Evolutionary conservation across 1,284 basidiomycete species (phyloP), one percentile per base, ranked within the genome.

Genomic region (Ustilago hordei): DNA sequence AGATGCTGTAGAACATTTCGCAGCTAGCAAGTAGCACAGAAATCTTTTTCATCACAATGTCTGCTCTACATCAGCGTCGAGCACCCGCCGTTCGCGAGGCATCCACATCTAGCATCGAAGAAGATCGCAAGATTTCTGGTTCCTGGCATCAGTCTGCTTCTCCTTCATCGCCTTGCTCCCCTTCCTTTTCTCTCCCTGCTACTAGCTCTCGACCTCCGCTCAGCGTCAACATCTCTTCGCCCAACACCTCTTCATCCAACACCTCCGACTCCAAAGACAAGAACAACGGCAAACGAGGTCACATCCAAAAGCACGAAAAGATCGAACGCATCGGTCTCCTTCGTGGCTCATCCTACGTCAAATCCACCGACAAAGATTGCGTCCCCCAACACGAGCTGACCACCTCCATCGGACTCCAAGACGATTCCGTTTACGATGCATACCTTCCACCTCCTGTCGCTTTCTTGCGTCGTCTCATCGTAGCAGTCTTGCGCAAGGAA

Each of bases 401-500:
- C 45, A 79, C 79, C 3, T 80, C 80, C 28, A 80, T 82, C 17
- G 81, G 81, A 9, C 45, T 81, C 19, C 73, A 78, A 38, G 57
- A 59, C 53, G 79, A 82, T 47, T 62, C 68, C 2, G 66, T 82
- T 2, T 83, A 83, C 71, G 77, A 82, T 55, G 74, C 72, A 4
- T 82, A 81, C 52, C 71, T 82, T 3, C 64, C 80, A 1, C 56
- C 59, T 0, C 69, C 76, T 15, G 59, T 82, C 32, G 81, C 79
- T 11, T 60, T 64, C 35, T 57, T 82, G 0, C 56, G 81, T 9
- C 60, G 79, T 7, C 5, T 60, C 32, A 70, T 83, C 32, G 75
- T 83, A 19, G 48, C 67, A 0, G 62, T 57, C 3, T 45, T 82
- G 34, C 45, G 69, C 13, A 68, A 59, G 13, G 81, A 83, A 50